These are phyloP conservation scores for Cyberlindnera saturnus DNA, from an alignment of 805 yeast species.

Conservation along the genomic window DNA sequence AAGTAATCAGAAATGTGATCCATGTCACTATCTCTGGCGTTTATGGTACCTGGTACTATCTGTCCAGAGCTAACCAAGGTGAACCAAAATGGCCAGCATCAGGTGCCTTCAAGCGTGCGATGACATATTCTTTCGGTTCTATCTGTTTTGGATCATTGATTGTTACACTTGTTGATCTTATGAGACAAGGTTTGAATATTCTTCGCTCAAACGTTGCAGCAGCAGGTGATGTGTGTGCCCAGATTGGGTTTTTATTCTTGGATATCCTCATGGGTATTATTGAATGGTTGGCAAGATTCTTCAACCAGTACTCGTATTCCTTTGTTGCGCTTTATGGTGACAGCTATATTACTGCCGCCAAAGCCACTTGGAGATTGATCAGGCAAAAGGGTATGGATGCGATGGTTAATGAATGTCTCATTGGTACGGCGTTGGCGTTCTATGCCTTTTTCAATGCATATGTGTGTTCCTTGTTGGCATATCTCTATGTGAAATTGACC, in stretches of 20 bases:
- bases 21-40: conserved; percentile 81
- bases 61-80: conserved; percentile 67
- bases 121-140: conserved; percentile 85
- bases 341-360: conserved; percentile 67
- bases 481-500: conserved; percentile 61
- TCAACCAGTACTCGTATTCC: conserved; percentile 86
- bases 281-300: conserved; percentile 78
- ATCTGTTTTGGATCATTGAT: conserved; percentile 79
- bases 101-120: conserved; percentile 73
- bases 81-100: conserved; percentile 75
- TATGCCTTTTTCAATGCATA: conserved; percentile 70
- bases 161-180: conserved; percentile 63
- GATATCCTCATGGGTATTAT: conserved; percentile 57
- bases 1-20: conserved; percentile 72
- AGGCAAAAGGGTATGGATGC: conserved; percentile 80
- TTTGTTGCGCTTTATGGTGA: conserved; percentile 85
- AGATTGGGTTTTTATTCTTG: conserved; percentile 45
- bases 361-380: conserved; percentile 74
- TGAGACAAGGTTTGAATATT: conserved; percentile 48
- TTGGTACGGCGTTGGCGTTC: conserved; percentile 72
- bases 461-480: conserved; percentile 55
- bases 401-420: conserved; percentile 75
- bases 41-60: conserved; percentile 89
- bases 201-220: conserved; percentile 46
- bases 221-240: conserved; percentile 47